Evolutionary conservation across 2,329 filamentous ascomycete genomes (phyloP).

Genomic region (Aspergillus quadricinctus): DNA sequence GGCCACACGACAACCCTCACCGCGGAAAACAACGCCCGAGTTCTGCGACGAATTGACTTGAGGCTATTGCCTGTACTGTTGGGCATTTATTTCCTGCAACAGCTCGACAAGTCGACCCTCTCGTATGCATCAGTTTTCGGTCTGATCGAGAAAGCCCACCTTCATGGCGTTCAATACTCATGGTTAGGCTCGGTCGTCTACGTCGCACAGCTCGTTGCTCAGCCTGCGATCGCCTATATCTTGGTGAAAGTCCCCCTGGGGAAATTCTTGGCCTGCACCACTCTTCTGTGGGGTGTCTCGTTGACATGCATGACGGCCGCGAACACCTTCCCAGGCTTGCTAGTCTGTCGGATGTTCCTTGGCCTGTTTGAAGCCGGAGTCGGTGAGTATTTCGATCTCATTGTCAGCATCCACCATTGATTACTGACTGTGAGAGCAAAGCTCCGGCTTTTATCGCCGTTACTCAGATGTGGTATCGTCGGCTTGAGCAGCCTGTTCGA

Average conservation of each 20-base stretch:
- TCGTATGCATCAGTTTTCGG: conserved; percentile 61
- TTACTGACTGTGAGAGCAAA: conserved; percentile 1
- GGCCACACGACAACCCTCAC: conserved; percentile 48
- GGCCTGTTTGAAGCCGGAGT: conserved; percentile 53
- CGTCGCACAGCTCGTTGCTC: conserved; percentile 51
- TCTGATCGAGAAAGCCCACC: conserved; percentile 54
- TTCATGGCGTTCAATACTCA: conserved; percentile 53
- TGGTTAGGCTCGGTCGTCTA: conserved; percentile 53
- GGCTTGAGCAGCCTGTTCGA: conserved; percentile 49
- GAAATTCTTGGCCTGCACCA: conserved; percentile 54
- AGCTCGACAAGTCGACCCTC: conserved; percentile 59
- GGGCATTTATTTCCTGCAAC: conserved; percentile 60
- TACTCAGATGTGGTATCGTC: conserved; percentile 54
- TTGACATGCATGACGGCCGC: conserved; percentile 52
- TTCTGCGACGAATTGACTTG: conserved; percentile 50
- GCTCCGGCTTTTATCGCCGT: conserved; percentile 51
- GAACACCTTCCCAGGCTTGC: conserved; percentile 46
- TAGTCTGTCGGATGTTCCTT: conserved; percentile 53
- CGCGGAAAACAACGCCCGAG: conserved; percentile 49
- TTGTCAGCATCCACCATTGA: neutral
- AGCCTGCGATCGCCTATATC: conserved; percentile 50
- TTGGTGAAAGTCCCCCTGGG: conserved; percentile 59
- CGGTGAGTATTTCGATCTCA: conserved; percentile 17
- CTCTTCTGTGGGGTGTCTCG: conserved; percentile 51
- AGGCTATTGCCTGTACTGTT: conserved; percentile 53